Conservation (phyloP, 805 yeast genomes). For the Yarrowia sp. region DNA sequence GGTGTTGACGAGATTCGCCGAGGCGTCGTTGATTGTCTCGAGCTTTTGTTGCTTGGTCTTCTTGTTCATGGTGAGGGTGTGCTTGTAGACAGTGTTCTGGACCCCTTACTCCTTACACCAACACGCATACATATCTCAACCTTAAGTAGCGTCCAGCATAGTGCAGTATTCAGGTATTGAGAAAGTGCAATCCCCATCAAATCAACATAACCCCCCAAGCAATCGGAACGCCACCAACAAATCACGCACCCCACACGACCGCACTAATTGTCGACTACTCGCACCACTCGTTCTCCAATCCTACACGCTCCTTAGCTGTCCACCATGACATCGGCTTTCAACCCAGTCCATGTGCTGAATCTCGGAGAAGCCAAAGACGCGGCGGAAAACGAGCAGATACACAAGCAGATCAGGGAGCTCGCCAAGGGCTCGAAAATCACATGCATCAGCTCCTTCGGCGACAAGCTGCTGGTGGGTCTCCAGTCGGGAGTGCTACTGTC, state of each 20-base stretch:
- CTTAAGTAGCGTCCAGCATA: neutral
- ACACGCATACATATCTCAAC: constrained; percentile 8
- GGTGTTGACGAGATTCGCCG: neutral
- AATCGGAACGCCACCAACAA: neutral
- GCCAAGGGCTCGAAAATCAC: constrained; percentile 26
- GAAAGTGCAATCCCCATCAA: neutral
- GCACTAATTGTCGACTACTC: neutral
- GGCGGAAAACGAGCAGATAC: neutral
- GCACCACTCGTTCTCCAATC: neutral
- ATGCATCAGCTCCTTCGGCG: constrained; percentile 33
- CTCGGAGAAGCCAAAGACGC: neutral
- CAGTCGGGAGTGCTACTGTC: constrained; percentile 35
- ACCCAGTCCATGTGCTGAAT: constrained; percentile 20
- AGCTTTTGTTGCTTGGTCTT: constrained; percentile 17
- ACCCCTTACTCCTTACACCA: neutral
- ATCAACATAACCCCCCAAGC: neutral
- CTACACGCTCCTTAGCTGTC: neutral
- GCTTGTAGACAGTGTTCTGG: neutral
- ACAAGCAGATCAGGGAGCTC: constrained; percentile 5
- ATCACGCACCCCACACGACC: neutral
- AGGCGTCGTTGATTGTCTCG: neutral
- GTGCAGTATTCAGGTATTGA: neutral
- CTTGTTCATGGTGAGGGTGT: neutral
- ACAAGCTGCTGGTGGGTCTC: constrained; percentile 36
- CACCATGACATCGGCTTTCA: constrained; percentile 18